Percentiles rank a stretch among this genome's conserved stretches.
Conservation (phyloP, 768 basidiomycete genomes). For the Paxillus ammoniavirescens region DNA sequence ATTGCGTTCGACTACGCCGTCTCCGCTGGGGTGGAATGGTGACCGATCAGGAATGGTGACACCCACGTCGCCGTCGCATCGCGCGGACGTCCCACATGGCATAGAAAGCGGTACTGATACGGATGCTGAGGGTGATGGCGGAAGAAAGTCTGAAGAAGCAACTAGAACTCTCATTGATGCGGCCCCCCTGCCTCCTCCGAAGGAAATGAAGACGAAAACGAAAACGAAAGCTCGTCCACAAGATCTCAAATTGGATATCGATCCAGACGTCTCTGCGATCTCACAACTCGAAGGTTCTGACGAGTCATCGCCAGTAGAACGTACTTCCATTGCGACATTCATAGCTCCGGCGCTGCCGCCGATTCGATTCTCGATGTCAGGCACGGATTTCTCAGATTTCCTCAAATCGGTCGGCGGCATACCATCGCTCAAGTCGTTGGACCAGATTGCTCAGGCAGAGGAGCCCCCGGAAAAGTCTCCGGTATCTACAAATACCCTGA, state of each 20-base stretch:
- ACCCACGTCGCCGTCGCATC: constrained; percentile 61
- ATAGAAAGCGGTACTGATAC: constrained; percentile 77
- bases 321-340: constrained; percentile 68
- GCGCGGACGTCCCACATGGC: constrained; percentile 67
- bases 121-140: constrained; percentile 53
- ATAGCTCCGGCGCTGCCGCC: constrained; percentile 87
- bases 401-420: constrained; percentile 57
- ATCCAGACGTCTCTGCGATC: constrained; percentile 13
- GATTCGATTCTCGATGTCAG: constrained; percentile 86
- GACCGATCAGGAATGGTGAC: constrained; percentile 20
- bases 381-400: constrained; percentile 77
- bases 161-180: constrained; percentile 18
- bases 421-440: constrained; percentile 45
- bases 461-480: constrained; percentile 25
- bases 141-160: constrained; percentile 26
- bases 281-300: constrained; percentile 41
- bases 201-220: constrained; percentile 32
- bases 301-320: constrained; percentile 66
- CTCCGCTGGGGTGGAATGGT: constrained; percentile 17
- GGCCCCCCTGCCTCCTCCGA: constrained; percentile 47
- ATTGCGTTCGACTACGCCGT: constrained; percentile 16
- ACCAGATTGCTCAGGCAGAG: constrained; percentile 45
- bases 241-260: constrained; percentile 26
- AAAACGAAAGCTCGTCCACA: constrained; percentile 25
- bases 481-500: constrained; percentile 17